phyloP scores from a whole-genome alignment of 208 protist genomes.

The Kentomonas sorsogonicus region DNA sequence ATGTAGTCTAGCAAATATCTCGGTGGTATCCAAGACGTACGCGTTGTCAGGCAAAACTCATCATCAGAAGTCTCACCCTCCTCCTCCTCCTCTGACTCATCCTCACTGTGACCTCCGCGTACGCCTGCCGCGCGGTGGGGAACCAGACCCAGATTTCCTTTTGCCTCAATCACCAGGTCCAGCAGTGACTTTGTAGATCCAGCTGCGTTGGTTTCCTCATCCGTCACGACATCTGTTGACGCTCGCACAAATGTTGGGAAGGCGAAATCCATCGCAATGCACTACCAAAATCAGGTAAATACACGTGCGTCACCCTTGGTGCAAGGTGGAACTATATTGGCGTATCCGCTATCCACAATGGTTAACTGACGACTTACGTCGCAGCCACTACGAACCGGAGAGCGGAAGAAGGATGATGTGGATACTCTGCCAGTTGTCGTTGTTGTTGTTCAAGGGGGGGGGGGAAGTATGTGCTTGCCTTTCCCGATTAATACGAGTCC shows the following conservation, averaged over 20 bases:
- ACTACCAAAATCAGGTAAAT: background rate
- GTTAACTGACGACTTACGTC: too few species aligned
- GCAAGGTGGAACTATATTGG: too few species aligned
- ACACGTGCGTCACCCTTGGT: background rate
- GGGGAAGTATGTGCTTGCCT: too few species aligned
- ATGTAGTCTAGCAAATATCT: constrained; percentile 32
- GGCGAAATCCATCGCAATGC: constrained; percentile 17
- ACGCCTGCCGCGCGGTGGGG: constrained; percentile 30
- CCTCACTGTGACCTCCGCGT: constrained; percentile 15
- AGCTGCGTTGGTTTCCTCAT: background rate
- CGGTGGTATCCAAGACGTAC: constrained; percentile 40
- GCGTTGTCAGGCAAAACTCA: constrained; percentile 24
- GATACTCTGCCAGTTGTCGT: too few species aligned
- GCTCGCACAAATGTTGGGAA: constrained; percentile 51
- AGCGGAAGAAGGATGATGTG: too few species aligned
- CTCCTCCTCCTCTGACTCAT: constrained; percentile 8
- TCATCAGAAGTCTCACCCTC: background rate
- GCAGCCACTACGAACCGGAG: too few species aligned
- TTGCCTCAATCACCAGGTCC: constrained; percentile 69
- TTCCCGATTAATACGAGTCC: too few species aligned
- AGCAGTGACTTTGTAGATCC: constrained; percentile 54
- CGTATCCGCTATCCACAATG: too few species aligned
- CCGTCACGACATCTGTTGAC: constrained; percentile 25
- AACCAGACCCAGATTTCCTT: constrained; percentile 33
- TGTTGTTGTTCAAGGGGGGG: too few species aligned